These are phyloP conservation scores for Choiromyces venosus DNA, from an alignment of 495 filamentous ascomycete species.

Conservation along the genomic window DNA sequence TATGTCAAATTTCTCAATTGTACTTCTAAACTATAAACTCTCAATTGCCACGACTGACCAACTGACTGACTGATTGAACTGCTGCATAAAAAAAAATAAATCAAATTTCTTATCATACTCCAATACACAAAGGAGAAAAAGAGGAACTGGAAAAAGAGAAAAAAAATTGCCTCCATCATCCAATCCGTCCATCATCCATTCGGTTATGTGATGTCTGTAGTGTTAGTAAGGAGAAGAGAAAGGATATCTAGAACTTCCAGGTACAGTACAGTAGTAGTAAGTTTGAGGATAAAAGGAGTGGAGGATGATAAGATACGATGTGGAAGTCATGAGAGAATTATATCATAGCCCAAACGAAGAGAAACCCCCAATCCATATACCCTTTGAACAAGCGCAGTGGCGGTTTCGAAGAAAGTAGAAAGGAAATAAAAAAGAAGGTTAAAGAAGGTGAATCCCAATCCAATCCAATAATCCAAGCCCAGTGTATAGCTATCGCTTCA, in stretches of 20 bases:
- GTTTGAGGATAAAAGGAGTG: not conserved
- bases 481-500: conserved; percentile 4
- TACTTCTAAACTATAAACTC: conserved; percentile 30
- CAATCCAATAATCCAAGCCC: not conserved
- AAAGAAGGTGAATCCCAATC: not conserved
- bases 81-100: not conserved
- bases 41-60: not conserved
- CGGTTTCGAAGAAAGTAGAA: not conserved
- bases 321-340: not conserved
- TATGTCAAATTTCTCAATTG: conserved; percentile 40
- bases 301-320: not conserved
- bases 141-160: conserved; percentile 17
- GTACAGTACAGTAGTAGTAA: not conserved
- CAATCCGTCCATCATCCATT: not conserved
- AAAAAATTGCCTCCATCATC: not conserved
- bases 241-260: not conserved
- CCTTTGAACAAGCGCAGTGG: not conserved
- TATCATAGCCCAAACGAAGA: not conserved
- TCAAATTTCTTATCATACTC: not conserved
- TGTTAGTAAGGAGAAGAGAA: not conserved
- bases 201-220: not conserved
- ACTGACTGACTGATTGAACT: not conserved
- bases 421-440: not conserved
- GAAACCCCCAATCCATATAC: conserved; percentile 21
- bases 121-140: conserved; percentile 18